Evolutionary conservation across 805 yeast genomes (phyloP).

Genomic region (Pichia nakasei): DNA sequence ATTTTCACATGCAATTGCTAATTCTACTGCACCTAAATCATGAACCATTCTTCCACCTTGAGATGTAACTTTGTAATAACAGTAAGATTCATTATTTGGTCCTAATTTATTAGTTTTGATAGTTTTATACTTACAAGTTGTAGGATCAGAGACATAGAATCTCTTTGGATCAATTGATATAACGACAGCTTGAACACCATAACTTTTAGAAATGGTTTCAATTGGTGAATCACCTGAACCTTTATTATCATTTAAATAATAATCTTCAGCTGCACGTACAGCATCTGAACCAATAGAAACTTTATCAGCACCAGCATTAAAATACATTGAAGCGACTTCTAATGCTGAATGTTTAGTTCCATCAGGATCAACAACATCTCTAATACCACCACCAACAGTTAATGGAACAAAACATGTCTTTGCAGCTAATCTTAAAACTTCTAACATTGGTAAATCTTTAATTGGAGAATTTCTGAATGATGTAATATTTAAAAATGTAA

Average conservation of each 20-base stretch:
- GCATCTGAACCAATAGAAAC: slow-evolving; percentile 98
- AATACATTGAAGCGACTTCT: slow-evolving; percentile 85
- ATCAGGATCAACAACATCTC: slow-evolving; percentile 80
- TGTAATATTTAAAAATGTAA: slow-evolving; percentile 90
- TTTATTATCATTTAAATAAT: slow-evolving; percentile 45
- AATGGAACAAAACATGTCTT: slow-evolving; percentile 91
- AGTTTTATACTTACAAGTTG: slow-evolving; percentile 50
- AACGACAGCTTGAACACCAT: slow-evolving; percentile 96
- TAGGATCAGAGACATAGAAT: slow-evolving; percentile 59
- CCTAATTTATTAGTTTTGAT: slow-evolving; percentile 62
- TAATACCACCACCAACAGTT: slow-evolving; percentile 97
- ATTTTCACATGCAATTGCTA: slow-evolving; percentile 80
- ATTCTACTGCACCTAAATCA: slow-evolving; percentile 85
- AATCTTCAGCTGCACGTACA: slow-evolving; percentile 81
- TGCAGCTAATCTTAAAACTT: slow-evolving; percentile 75
- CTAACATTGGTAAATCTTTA: slow-evolving; percentile 90
- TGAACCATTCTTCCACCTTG: slow-evolving; percentile 91
- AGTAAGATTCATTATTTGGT: slow-evolving; percentile 81
- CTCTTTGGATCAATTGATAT: slow-evolving; percentile 97
- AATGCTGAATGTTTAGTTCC: slow-evolving; percentile 75
- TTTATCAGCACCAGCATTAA: slow-evolving; percentile 96
- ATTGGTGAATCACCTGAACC: slow-evolving; percentile 79
- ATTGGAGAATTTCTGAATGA: slow-evolving; percentile 93
- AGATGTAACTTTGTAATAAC: slow-evolving; percentile 92
- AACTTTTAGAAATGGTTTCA: slow-evolving; percentile 84